Evolutionary conservation across 805 yeast genomes (phyloP), one percentile per base, ranked within the genome.

Genomic region (Sungouiella thailandica): DNA sequence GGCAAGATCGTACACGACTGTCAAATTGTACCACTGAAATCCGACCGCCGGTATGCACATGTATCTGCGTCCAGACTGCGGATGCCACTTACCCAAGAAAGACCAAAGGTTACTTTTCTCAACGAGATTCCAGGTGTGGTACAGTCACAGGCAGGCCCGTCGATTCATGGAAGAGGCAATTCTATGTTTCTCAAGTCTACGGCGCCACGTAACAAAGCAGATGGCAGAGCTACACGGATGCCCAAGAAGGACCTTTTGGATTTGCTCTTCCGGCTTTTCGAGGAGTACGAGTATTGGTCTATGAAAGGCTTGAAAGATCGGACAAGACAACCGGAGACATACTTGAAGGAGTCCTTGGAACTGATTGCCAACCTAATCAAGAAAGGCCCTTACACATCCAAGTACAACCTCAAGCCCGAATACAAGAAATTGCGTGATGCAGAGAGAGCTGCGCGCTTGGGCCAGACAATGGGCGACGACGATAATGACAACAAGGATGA

Each of bases 281-380:
- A 88, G 58, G 94, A 89, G 57, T 87, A 83, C 57, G 97, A 90
- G 55, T 93, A 89, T 60, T 93, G 98, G 98, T 80, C 93, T 8
- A 72, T 93, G 71, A 88, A 88, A 60, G 96, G 96, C 25, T 68
- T 93, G 41, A 83, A 87, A 52, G 98, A 93, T 56, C 76, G 95
- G 47, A 88, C 97, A 2, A 80, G 82, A 50, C 98, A 93, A 67
- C 98, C 98, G 2, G 98, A 93, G 56, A 81, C 81, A 14, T 94
- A 85, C 57, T 68, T 93, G 43, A 87, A 89, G 54, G 96, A 89
- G 55, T 84, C 93, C 37, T 66, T 93, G 31, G 98, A 90, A 41
- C 77, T 83, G 30, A 86, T 93, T 52, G 97, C 97, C 1, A 73
- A 76, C 20, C 71, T 93, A 53, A 89, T 85, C 49, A 88, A 90